Percentiles rank a stretch among this genome's conserved stretches.
phyloP scores from a whole-genome alignment of 441 rosid genomes.

The Metrosideros polymorpha region DNA sequence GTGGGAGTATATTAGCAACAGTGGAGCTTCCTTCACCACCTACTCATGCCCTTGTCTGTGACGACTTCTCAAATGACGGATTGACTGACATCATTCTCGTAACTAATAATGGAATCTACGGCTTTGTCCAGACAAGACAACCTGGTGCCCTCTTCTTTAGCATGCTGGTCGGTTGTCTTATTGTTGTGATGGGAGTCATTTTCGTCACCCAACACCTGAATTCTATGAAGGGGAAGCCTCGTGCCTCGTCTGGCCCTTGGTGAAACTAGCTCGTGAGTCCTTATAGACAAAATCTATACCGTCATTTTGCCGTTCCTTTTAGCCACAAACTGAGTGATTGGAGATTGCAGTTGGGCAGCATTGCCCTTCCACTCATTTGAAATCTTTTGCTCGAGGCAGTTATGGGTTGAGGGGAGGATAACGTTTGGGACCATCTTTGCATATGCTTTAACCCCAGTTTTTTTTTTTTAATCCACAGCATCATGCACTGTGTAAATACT shows the following conservation, averaged over 20 bases:
- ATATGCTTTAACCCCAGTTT: background rate
- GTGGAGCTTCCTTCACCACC: conserved; percentile 84
- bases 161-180: conserved; percentile 85
- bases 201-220: conserved; percentile 83
- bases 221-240: conserved; percentile 76
- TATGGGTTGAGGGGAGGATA: background rate
- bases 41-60: conserved; percentile 73
- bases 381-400: background rate
- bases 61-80: conserved; percentile 90
- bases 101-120: conserved; percentile 84
- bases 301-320: background rate
- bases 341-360: background rate
- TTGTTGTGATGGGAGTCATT: conserved; percentile 88
- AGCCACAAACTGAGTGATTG: background rate
- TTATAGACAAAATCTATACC: background rate
- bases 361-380: background rate
- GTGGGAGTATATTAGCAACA: conserved; percentile 69
- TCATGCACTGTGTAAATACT: background rate
- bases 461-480: background rate
- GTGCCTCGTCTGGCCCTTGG: conserved; percentile 41
- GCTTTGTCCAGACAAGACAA: conserved; percentile 92
- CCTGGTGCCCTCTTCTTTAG: conserved; percentile 99
- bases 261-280: conserved; percentile 10
- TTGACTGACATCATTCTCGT: conserved; percentile 79
- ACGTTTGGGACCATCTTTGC: background rate